Evolutionary conservation across 2,329 filamentous ascomycete genomes (phyloP), one percentile per base, ranked within the genome.

Genomic region (Tolypocladium paradoxum): DNA sequence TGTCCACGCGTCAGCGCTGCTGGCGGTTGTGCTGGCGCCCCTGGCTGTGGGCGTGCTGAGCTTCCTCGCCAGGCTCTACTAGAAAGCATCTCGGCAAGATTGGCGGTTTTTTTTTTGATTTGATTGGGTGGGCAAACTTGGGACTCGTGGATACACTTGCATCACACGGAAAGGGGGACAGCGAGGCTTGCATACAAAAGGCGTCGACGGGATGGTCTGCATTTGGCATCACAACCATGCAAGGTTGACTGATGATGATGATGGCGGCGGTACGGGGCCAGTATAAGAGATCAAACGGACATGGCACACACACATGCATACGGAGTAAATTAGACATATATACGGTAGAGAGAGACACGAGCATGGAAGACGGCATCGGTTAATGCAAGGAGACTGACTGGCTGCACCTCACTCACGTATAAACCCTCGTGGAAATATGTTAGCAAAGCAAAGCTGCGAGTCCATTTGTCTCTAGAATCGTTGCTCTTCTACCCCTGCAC

Each of bases 1-100:
- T 18, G 53, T 57, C 8, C 38, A 51, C 27, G 53, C 57, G 14
- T 57, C 61, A 22, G 53, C 60, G 29, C 58, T 63, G 53, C 45
- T 60, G 48, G 40, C 64, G 34, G 55, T 63, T 47, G 49, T 65
- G 49, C 52, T 65, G 50, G 45, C 57, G 18, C 62, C 64, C 24
- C 57, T 69, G 51, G 51, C 63, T 1, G 60, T 57, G n/a, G 64
- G 63, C 49, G 51, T 61, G 18, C 33, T 62, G 54, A 43, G 57
- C 9, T 58, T 69, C 53, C 36, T 53, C 45, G 48, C 49, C 53
- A 55, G 48, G 48, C 47, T 57, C 16, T 51, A 38, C 29, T 55
- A 46, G 27, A 4, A 4, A 8, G 22, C 38, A 43, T 16, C 22
- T 5, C 14, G 14, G 37, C 34, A 16, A 18, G 4, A 14, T 29